These are phyloP conservation scores for Silene noctiflora DNA, from an alignment of 179 eudicot species.

Conservation along the genomic window DNA sequence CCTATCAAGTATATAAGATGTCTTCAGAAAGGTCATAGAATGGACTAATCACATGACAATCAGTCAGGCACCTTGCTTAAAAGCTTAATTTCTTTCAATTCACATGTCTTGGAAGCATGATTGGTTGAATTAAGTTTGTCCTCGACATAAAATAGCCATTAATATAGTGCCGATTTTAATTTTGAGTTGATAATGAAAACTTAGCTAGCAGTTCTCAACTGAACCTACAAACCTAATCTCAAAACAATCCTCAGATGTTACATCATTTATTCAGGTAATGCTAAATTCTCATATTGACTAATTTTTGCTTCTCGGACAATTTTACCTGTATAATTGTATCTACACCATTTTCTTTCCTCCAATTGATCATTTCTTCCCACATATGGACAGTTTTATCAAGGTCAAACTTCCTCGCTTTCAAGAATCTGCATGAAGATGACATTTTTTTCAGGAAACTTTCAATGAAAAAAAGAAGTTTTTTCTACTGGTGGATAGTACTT, in stretches of 20 bases:
- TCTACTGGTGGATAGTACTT: neutral
- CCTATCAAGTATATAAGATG: neutral
- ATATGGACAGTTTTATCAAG: conserved; percentile 71
- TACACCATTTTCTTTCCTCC: conserved; percentile 82
- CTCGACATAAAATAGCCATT: neutral
- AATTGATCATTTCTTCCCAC: conserved; percentile 98
- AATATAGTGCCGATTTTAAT: neutral
- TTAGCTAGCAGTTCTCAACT: conserved; percentile 12
- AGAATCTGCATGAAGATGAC: conserved; percentile 53
- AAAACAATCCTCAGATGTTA: neutral
- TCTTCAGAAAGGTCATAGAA: neutral
- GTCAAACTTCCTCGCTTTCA: conserved; percentile 95
- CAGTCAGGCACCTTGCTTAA: neutral
- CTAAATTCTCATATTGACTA: conserved; percentile 33
- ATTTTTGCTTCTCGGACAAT: conserved; percentile 1
- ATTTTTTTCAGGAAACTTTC: conserved; percentile 17
- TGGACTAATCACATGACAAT: neutral
- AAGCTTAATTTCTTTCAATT: neutral
- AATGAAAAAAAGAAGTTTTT: neutral
- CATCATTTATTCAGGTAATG: neutral
- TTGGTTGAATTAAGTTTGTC: neutral
- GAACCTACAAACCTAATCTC: neutral
- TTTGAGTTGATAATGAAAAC: neutral
- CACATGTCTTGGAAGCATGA: neutral
- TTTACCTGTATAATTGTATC: conserved; percentile 83